These are phyloP conservation scores for Fraxinus cuspidata DNA, from an alignment of 257 asterid species.

Conservation along the genomic window DNA sequence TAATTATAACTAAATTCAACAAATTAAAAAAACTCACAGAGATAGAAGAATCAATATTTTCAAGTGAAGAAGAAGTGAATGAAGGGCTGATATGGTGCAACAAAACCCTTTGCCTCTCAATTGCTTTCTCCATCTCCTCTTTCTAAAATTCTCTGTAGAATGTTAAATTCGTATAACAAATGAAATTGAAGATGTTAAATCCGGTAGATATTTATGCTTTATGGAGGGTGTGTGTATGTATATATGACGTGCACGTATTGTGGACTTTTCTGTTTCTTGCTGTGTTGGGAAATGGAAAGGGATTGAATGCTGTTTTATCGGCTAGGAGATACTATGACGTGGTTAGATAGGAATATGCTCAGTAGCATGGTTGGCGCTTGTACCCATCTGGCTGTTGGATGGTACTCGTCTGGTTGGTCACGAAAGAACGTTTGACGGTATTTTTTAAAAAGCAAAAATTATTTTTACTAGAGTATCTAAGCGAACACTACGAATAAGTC, in stretches of 20 bases:
- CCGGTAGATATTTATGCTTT: not conserved
- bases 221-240: not conserved
- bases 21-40: constrained; percentile 46
- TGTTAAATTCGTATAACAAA: not conserved
- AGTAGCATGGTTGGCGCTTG: no score
- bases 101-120: not conserved
- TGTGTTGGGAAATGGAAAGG: constrained; percentile 1
- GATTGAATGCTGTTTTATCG: not conserved
- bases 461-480: no score
- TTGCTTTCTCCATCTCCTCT: not conserved
- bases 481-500: no score
- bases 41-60: constrained; percentile 61
- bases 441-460: no score
- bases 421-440: no score
- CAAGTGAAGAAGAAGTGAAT: constrained; percentile 69
- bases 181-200: not conserved
- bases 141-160: not conserved
- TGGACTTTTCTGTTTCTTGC: not conserved
- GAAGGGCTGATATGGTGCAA: constrained; percentile 78
- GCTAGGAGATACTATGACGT: not conserved
- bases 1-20: no score
- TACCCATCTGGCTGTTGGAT: no score
- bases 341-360: no score
- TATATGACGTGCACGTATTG: not conserved
- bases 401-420: no score